Percentiles rank a stretch among this genome's conserved stretches.
These are phyloP conservation scores for Alternaria viburni DNA, from an alignment of 2,329 filamentous ascomycete species.

Conservation along the genomic window DNA sequence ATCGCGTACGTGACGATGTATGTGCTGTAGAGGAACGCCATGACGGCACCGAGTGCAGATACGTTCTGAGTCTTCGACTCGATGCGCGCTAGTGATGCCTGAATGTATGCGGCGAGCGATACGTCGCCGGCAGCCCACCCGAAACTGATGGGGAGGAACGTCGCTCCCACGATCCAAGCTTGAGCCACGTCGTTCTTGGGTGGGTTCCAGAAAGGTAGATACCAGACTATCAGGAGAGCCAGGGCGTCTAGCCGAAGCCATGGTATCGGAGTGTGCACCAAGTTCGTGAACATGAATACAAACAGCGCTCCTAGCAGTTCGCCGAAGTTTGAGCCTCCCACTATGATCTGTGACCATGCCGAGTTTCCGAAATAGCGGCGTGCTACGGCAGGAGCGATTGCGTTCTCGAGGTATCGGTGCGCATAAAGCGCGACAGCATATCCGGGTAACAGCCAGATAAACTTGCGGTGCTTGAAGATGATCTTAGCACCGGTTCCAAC, in stretches of 20 bases:
- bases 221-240: constrained; percentile 57
- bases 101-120: constrained; percentile 59
- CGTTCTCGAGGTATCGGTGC: constrained; percentile 60
- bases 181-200: constrained; percentile 49
- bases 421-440: constrained; percentile 59
- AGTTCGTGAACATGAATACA: constrained; percentile 58
- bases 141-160: constrained; percentile 54
- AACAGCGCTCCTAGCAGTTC: constrained; percentile 57
- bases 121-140: constrained; percentile 62
- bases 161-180: constrained; percentile 56
- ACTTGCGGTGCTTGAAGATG: constrained; percentile 56
- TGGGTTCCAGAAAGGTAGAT: constrained; percentile 56
- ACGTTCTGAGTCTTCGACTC: constrained; percentile 55
- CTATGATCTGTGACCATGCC: constrained; percentile 59
- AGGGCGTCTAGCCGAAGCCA: constrained; percentile 59
- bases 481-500: constrained; percentile 56
- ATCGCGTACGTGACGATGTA: constrained; percentile 59
- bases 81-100: constrained; percentile 56
- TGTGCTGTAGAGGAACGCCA: constrained; percentile 59
- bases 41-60: constrained; percentile 58
- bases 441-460: constrained; percentile 58
- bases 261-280: constrained; percentile 58
- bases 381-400: constrained; percentile 55
- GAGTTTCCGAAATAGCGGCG: constrained; percentile 57
- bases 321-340: constrained; percentile 59